Conservation (phyloP, 768 basidiomycete species). For the Pseudohyphozyma bogoriensis region DNA sequence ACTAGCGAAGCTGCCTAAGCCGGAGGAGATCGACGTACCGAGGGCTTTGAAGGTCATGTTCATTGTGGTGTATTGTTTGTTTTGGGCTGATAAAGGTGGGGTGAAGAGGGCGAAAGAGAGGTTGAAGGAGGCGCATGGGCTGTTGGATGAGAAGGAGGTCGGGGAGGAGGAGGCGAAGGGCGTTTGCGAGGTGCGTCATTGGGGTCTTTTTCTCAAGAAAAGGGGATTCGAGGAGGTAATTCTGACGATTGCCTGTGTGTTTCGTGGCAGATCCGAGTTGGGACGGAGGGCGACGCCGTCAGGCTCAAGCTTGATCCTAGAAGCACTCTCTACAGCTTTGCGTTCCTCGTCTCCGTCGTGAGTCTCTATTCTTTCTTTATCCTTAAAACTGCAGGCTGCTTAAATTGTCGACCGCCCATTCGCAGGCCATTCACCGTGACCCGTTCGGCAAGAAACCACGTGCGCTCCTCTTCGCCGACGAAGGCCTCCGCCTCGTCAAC, state of each 20-base stretch:
- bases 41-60: background rate
- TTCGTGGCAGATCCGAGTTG: background rate
- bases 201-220: too few species aligned
- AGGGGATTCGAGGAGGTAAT: background rate
- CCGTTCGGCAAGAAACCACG: background rate
- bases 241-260: background rate
- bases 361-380: background rate
- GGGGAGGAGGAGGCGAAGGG: background rate
- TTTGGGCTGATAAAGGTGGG: background rate
- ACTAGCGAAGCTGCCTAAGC: background rate
- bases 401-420: background rate
- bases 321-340: background rate
- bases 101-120: background rate
- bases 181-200: background rate
- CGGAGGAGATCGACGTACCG: background rate
- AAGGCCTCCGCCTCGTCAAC: background rate
- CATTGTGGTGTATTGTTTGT: background rate
- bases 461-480: background rate
- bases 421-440: constrained; percentile 3
- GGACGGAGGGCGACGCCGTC: background rate
- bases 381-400: background rate
- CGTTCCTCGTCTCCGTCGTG: background rate
- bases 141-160: background rate
- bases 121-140: constrained; percentile 1
- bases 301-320: background rate